Conservation (phyloP, 1,284 basidiomycete genomes). For the Microbotryum saponariae region DNA sequence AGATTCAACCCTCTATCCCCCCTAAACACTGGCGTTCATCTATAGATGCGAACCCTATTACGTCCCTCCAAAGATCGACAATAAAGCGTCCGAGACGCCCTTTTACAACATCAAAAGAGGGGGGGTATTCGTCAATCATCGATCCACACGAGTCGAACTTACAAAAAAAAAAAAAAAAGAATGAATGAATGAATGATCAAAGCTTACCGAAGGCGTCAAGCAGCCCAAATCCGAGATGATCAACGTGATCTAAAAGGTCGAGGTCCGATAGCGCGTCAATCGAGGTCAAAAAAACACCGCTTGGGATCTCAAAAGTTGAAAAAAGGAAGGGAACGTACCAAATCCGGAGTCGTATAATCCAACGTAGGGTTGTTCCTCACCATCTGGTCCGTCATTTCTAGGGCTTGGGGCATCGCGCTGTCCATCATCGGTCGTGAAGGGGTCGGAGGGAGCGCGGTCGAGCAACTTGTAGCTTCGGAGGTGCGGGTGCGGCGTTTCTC, state of each 20-base stretch:
- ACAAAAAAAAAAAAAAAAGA: no score
- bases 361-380: constrained; percentile 44
- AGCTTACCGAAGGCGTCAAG: constrained; percentile 65
- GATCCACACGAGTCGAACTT: no score
- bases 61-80: constrained; percentile 22
- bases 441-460: constrained; percentile 18
- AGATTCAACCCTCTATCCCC: no score
- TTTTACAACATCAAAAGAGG: neutral
- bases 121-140: no score
- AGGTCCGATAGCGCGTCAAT: no score
- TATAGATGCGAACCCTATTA: no score
- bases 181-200: no score
- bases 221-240: constrained; percentile 88
- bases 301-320: no score
- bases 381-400: constrained; percentile 44
- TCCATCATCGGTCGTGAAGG: constrained; percentile 32
- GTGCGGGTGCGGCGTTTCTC: no score
- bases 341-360: constrained; percentile 44
- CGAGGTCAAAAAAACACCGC: no score
- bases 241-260: constrained; percentile 62
- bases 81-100: constrained; percentile 29
- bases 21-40: no score
- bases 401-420: constrained; percentile 26
- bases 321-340: constrained; percentile 9
- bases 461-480: neutral